Conservation (phyloP, 2,329 filamentous ascomycete genomes). For the Delphinella strobiligena region DNA sequence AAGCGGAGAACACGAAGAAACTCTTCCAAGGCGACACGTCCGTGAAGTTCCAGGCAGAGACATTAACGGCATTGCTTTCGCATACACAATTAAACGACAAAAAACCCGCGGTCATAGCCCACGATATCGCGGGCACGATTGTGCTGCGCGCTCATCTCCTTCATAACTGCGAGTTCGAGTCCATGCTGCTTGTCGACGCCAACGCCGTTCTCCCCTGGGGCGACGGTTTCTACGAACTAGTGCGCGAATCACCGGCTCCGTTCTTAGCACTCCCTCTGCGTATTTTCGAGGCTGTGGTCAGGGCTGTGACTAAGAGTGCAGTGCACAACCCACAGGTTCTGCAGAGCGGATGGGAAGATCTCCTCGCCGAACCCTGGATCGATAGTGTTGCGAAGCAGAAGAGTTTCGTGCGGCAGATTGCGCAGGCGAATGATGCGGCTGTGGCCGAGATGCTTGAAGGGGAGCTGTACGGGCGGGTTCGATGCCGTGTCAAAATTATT, state of each 20-base stretch:
- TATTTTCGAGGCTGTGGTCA: slow-evolving; percentile 27
- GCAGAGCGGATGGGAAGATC: slow-evolving; percentile 21
- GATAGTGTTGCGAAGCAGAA: slow-evolving; percentile 15
- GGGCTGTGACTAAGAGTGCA: slow-evolving; percentile 29
- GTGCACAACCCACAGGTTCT: slow-evolving; percentile 17
- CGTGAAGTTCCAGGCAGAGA: slow-evolving; percentile 27
- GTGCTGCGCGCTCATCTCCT: slow-evolving; percentile 27
- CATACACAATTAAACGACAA: slow-evolving; percentile 18
- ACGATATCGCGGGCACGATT: slow-evolving; percentile 34
- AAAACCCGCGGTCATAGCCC: slow-evolving; percentile 30
- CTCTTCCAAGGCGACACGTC: slow-evolving; percentile 21
- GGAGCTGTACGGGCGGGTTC: slow-evolving; percentile 23
- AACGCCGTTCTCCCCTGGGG: slow-evolving; percentile 33
- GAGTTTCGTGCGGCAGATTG: slow-evolving; percentile 31
- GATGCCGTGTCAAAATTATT: slow-evolving; percentile 26
- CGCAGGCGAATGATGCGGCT: slow-evolving; percentile 24
- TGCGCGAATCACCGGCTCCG: slow-evolving; percentile 15
- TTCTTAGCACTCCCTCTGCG: slow-evolving; percentile 20
- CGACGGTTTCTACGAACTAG: slow-evolving; percentile 31
- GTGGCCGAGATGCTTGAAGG: slow-evolving; percentile 28
- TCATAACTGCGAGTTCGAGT: slow-evolving; percentile 25
- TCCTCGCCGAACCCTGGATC: slow-evolving; percentile 24
- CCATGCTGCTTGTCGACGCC: slow-evolving; percentile 31
- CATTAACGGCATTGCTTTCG: slow-evolving; percentile 26
- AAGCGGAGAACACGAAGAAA: slow-evolving; percentile 2